phyloP scores from a whole-genome alignment of 345 rosid genomes.

The Citrus hindsii region DNA sequence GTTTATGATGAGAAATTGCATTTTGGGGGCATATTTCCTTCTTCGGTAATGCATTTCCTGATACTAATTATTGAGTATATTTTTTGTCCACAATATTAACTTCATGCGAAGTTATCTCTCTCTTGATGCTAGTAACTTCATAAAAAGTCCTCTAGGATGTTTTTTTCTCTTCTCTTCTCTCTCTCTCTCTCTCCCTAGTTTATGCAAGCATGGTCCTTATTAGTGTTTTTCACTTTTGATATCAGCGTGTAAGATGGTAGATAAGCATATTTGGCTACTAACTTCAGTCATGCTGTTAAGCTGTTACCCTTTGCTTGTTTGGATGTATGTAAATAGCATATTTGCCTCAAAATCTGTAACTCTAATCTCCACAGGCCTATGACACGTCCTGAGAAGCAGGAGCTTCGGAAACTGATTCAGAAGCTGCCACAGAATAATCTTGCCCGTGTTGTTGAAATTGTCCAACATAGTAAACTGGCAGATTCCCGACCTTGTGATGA shows the following conservation, averaged over 20 bases:
- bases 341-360: conserved; percentile 3
- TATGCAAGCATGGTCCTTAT: background rate
- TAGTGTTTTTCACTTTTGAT: background rate
- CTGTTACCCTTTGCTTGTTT: background rate
- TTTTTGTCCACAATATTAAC: background rate
- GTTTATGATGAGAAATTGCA: background rate
- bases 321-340: background rate
- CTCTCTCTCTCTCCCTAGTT: background rate
- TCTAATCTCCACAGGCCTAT: conserved; percentile 44
- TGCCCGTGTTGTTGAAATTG: conserved; percentile 40
- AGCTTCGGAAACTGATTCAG: conserved; percentile 42
- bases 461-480: conserved; percentile 20
- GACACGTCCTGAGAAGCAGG: conserved; percentile 45
- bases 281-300: background rate
- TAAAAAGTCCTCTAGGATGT: background rate
- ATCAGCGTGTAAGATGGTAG: background rate
- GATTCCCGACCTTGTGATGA: conserved; percentile 18
- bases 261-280: background rate
- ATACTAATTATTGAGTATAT: too few species aligned
- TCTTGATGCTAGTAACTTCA: background rate
- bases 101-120: background rate
- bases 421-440: conserved; percentile 45
- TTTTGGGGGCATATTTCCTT: background rate
- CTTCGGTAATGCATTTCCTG: background rate
- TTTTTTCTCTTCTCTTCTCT: background rate